These are phyloP conservation scores for Pseudocercospora vitis DNA, from an alignment of 2,329 filamentous ascomycete genomes.

Conservation along the genomic window DNA sequence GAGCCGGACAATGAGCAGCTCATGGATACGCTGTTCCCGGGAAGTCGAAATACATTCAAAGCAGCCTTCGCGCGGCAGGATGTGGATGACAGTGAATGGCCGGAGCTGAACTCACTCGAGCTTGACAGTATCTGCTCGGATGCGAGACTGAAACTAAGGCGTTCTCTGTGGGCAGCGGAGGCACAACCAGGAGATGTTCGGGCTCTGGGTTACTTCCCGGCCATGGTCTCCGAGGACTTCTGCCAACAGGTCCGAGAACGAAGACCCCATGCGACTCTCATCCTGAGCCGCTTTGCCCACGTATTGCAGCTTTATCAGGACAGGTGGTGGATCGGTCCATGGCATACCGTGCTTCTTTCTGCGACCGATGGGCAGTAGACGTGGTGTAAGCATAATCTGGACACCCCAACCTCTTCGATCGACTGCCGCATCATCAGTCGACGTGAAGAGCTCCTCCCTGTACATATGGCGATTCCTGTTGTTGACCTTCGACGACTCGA, in stretches of 20 bases:
- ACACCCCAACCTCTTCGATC: no score
- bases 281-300: slow-evolving; percentile 26
- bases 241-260: slow-evolving; percentile 24
- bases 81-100: slow-evolving; percentile 2
- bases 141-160: slow-evolving; percentile 14
- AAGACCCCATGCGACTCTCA: slow-evolving; percentile 25
- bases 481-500: no score
- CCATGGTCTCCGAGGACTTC: slow-evolving; percentile 29
- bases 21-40: slow-evolving; percentile 21
- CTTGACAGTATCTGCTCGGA: slow-evolving; percentile 15
- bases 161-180: slow-evolving; percentile 10
- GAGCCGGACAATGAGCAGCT: slow-evolving; percentile 16
- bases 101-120: slow-evolving; percentile 9
- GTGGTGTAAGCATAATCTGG: no score
- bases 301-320: slow-evolving; percentile 23
- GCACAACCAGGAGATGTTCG: slow-evolving; percentile 20
- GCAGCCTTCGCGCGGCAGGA: slow-evolving; percentile 3
- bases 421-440: no score
- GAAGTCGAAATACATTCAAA: slow-evolving; percentile 9
- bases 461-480: no score
- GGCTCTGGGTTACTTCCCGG: slow-evolving; percentile 29
- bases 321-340: slow-evolving; percentile 30
- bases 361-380: slow-evolving; percentile 27
- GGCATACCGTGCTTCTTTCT: slow-evolving; percentile 26
- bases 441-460: no score